Conservation (phyloP, 2,329 filamentous ascomycete species). For the Diaporthe sp. region DNA sequence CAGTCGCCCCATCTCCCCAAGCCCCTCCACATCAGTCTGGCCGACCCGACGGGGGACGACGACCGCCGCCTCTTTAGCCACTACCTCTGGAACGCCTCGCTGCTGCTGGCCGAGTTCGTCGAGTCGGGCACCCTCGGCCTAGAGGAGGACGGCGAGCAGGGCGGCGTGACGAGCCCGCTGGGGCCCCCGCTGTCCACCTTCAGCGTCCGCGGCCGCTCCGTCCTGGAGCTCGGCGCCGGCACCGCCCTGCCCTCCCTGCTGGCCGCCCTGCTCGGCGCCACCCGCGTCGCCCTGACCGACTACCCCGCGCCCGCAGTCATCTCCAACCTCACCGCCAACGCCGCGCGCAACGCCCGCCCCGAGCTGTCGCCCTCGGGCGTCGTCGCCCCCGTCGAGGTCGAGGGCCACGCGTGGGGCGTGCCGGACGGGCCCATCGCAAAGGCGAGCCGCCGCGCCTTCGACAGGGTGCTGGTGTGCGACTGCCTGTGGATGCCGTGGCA, state of each 20-base stretch:
- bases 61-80: constrained; percentile 76
- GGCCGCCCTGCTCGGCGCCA: constrained; percentile 61
- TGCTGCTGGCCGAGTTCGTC: constrained; percentile 68
- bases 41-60: constrained; percentile 63
- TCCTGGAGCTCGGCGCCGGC: constrained; percentile 78
- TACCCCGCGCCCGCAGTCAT: constrained; percentile 75
- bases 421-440: constrained; percentile 47
- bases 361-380: constrained; percentile 49
- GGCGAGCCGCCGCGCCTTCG: constrained; percentile 59
- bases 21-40: constrained; percentile 59
- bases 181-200: constrained; percentile 50
- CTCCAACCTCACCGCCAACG: constrained; percentile 69
- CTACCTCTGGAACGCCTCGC: constrained; percentile 78
- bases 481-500: constrained; percentile 83
- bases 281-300: constrained; percentile 72
- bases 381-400: constrained; percentile 56
- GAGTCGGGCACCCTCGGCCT: constrained; percentile 61
- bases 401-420: constrained; percentile 77
- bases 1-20: constrained; percentile 63
- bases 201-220: constrained; percentile 63
- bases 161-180: neutral
- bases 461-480: constrained; percentile 77
- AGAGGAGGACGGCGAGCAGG: constrained; percentile 8
- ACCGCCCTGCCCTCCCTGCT: constrained; percentile 68
- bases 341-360: constrained; percentile 62